Evolutionary conservation across 176 grass and related monocot species (phyloP), one percentile per base, ranked within the genome.

Genomic region (Guadua angustifolia): DNA sequence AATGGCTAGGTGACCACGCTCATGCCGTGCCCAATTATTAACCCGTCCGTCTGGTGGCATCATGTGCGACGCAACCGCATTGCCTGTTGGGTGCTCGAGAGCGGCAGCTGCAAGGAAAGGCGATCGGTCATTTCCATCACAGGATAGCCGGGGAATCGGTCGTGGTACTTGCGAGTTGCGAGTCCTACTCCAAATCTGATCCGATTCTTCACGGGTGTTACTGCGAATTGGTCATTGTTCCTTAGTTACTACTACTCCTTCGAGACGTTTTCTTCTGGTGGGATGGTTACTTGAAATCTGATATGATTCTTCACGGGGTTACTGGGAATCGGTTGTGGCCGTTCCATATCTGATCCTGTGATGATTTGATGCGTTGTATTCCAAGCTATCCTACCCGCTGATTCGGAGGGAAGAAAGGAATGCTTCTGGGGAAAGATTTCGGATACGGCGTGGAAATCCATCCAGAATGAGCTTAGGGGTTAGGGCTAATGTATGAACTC

Each of bases 371-470:
- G 2, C 68, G 13, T 1, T 9, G 60, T 26, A 0, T 53, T 69
- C 61, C 69, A 68, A 53, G 61, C 43, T 51, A 70, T 15, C 52
- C 77, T 44, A 85, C 49, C 71, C 77, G 70, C 43, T 16, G 63
- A 36, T 46, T 35, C 62, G 19, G 71, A 33, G 21, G 43, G 57
- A 44, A 57, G 52, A 50, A 74, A 80, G 15, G 69, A 56, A 67
- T 39, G 75, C 87, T 66, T n/a, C 81, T 60, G 55, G 26, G 42
- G 69, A 80, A 55, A 80, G 52, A 32, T 18, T 50, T 53, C 25
- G 82, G 78, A 56, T 45, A 2, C 33, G 74, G 73, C 55, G 66
- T 83, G 73, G 73, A 77, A 65, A 71, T 53, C 64, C 57, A 13
- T 33, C 33, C 46, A 17, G 32, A 71, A 42, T 51, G 40, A 49